Base-by-base conservation (phyloP, 2,329 filamentous ascomycete species). In the Pleoardoris graminearum region DNA sequence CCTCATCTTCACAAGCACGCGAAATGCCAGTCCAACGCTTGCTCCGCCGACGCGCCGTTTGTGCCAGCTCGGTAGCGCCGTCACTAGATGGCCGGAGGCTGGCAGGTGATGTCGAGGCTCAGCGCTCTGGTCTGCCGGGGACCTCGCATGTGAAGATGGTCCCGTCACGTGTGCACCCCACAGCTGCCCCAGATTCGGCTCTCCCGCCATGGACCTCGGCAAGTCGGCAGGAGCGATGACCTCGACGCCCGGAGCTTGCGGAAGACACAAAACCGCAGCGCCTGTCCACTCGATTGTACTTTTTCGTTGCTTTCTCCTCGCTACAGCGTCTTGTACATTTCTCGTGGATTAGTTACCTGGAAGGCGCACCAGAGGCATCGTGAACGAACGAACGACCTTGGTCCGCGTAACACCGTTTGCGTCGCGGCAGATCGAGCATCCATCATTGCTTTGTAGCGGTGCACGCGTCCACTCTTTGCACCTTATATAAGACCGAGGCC, bases 91-190 rank as follows among this genome's bases (percentile, higher is more conserved):
- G 36, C 17, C 19, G 17, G 17, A 10, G 12, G 23, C 33, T 42
- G 43, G 38, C 30, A 43, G 43, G 12, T 47, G 36, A 43, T 51
- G 32, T 50, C 27, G 43, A 35, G 43, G 43, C 43, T 46, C 30
- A 25, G 36, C 23, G 21, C 27, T n/a, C n/a, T 47, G 42, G 35
- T 50, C 36, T 50, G 33, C 25, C 39, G 17, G 37, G 29, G 16
- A 33, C 19, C 41, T 48, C 27, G 35, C 53, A 55, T 55, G 53
- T 55, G 53, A 55, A 55, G 16, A 48, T n/a, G 35, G 16, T n/a
- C 7, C 11, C 27, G 37, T 52, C 50, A 52, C 50, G 50, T 52
- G 50, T 10, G 21, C 30, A 50, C 50, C 50, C 42, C 48, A 51
- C 48, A 51, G 19, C 32, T 23, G n/a, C 32, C 32, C 42, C 30